A percentile compares a stretch with the other conserved stretches of the same genome.
These are phyloP conservation scores for Euphorbia pulcherrima DNA, from an alignment of 345 rosid genomes.

Conservation along the genomic window DNA sequence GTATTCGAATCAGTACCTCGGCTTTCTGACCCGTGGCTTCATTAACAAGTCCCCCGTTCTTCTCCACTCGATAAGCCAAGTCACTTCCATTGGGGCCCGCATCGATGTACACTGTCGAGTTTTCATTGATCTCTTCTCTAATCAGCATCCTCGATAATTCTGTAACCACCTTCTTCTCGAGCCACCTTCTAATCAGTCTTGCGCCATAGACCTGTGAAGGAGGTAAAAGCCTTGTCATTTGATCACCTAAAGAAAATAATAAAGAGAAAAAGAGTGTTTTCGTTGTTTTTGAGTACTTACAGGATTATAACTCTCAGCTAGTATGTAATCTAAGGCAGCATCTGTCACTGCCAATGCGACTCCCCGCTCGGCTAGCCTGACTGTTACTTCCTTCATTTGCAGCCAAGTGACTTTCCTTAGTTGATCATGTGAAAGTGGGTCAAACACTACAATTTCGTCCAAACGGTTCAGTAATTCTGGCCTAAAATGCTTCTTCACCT, in stretches of 20 bases:
- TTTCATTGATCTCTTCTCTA: conserved; percentile 81
- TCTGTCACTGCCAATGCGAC: conserved; percentile 80
- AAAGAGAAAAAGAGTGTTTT: background rate
- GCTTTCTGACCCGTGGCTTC: conserved; percentile 68
- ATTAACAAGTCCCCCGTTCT: conserved; percentile 72
- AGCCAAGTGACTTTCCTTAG: conserved; percentile 70
- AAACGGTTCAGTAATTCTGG: conserved; percentile 86
- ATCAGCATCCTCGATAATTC: conserved; percentile 79
- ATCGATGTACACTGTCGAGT: conserved; percentile 73
- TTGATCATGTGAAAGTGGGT: conserved; percentile 88
- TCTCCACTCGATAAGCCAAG: conserved; percentile 56
- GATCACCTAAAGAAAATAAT: background rate
- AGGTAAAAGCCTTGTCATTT: background rate
- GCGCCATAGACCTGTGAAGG: conserved; percentile 73
- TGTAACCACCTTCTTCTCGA: conserved; percentile 85
- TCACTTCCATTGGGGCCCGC: conserved; percentile 38
- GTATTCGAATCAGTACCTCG: conserved; percentile 60
- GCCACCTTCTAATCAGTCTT: conserved; percentile 90
- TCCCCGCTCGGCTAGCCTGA: conserved; percentile 79
- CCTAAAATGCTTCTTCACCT: conserved; percentile 76
- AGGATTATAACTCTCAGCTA: conserved; percentile 81
- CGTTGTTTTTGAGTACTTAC: conserved; percentile 37
- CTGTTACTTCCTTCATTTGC: conserved; percentile 82
- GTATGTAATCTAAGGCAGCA: conserved; percentile 61
- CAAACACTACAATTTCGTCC: conserved; percentile 84